Percentiles rank a stretch among this genome's conserved stretches.
Evolutionary conservation across 306 rosid species (phyloP).

Genomic region (Fagus sylvatica): DNA sequence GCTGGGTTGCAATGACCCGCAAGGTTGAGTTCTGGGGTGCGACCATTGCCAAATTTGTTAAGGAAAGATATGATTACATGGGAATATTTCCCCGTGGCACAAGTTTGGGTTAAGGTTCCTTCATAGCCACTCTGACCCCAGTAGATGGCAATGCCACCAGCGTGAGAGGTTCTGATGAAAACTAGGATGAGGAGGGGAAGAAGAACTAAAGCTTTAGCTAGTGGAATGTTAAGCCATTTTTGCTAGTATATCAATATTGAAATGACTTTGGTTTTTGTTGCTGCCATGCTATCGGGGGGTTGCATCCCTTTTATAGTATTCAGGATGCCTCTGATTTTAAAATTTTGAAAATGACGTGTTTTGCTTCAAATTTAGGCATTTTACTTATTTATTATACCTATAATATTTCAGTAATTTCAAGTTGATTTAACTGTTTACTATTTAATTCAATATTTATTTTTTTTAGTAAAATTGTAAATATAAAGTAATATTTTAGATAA

Average conservation of each 20-base stretch:
- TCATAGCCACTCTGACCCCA: constrained; percentile 56
- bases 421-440: no score
- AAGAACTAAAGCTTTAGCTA: background rate
- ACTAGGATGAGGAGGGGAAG: constrained; percentile 18
- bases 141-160: constrained; percentile 43
- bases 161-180: constrained; percentile 17
- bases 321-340: no score
- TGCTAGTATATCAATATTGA: background rate
- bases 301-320: no score
- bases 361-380: no score
- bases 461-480: no score
- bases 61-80: constrained; percentile 46
- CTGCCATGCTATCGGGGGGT: background rate
- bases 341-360: no score
- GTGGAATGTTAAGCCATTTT: constrained; percentile 28
- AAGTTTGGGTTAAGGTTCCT: constrained; percentile 47
- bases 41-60: constrained; percentile 26
- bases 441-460: no score
- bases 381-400: no score
- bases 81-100: constrained; percentile 44
- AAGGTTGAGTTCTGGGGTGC: constrained; percentile 45
- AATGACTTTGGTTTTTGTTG: background rate
- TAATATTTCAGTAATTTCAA: no score
- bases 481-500: no score
- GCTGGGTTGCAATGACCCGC: constrained; percentile 50